Conservation (phyloP, 441 rosid genomes). For the Pelargonium cotyledonis region DNA sequence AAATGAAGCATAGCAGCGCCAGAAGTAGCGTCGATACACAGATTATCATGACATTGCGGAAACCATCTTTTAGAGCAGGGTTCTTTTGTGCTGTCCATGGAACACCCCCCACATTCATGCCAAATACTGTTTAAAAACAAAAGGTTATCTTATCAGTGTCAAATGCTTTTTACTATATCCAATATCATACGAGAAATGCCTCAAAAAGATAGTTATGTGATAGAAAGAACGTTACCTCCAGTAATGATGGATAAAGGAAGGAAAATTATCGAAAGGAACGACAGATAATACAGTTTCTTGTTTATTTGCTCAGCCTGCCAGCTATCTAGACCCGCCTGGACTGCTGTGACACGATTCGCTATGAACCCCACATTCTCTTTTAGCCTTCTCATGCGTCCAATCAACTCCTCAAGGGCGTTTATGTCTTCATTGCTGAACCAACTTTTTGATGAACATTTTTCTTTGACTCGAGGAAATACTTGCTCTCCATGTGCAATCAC, state of each 20-base stretch:
- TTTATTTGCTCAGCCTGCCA: slow-evolving; percentile 97
- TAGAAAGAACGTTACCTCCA: slow-evolving; percentile 54
- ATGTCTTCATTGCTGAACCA: slow-evolving; percentile 74
- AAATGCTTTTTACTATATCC: too few relatives aligned
- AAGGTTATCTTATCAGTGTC: too few relatives aligned
- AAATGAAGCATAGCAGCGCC: slow-evolving; percentile 59
- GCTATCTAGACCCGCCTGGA: slow-evolving; percentile 83
- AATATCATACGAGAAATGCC: too few relatives aligned
- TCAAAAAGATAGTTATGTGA: neutral
- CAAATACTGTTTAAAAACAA: slow-evolving; percentile 50
- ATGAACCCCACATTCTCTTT: slow-evolving; percentile 90
- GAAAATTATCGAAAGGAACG: slow-evolving; percentile 79
- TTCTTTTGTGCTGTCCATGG: slow-evolving; percentile 82
- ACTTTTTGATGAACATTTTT: slow-evolving; percentile 59
- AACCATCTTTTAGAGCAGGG: slow-evolving; percentile 56
- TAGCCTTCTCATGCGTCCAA: slow-evolving; percentile 69
- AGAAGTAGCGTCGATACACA: slow-evolving; percentile 50
- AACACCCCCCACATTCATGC: slow-evolving; percentile 98
- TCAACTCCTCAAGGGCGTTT: slow-evolving; percentile 63
- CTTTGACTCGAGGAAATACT: slow-evolving; percentile 88
- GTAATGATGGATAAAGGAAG: slow-evolving; percentile 85
- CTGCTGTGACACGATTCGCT: slow-evolving; percentile 78
- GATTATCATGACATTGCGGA: slow-evolving; percentile 71
- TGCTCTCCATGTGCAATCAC: slow-evolving; percentile 92
- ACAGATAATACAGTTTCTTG: slow-evolving; percentile 75